These are phyloP conservation scores for Hevea brasiliensis DNA, from an alignment of 345 rosid genomes.

Conservation along the genomic window DNA sequence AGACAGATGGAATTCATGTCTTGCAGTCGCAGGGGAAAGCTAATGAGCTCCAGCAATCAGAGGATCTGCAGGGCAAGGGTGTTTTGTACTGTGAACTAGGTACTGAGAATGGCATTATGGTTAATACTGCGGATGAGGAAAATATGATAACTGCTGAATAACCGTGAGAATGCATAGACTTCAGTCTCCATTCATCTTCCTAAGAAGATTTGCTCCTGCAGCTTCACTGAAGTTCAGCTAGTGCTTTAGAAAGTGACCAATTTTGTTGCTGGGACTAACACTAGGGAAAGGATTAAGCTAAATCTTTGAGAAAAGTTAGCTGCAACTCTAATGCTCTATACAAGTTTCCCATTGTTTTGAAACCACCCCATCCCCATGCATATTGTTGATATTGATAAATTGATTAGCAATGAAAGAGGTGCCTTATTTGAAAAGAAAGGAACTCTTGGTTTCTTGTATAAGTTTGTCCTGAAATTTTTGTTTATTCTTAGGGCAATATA, in stretches of 20 bases:
- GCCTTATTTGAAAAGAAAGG: neutral
- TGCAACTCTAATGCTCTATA: neutral
- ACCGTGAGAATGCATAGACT: neutral
- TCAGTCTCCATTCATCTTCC: neutral
- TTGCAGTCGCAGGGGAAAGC: slow-evolving; percentile 20
- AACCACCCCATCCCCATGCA: slow-evolving; percentile 9
- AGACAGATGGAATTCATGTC: slow-evolving; percentile 12
- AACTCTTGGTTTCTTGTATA: too few relatives aligned
- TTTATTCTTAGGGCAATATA: too few relatives aligned
- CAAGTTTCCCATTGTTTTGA: neutral
- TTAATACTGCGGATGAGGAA: slow-evolving; percentile 25
- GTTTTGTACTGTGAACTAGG: slow-evolving; percentile 40
- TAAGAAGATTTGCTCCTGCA: neutral
- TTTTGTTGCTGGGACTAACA: slow-evolving; percentile 9
- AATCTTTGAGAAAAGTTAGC: neutral
- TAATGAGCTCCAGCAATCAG: slow-evolving; percentile 26
- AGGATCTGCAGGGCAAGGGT: slow-evolving; percentile 36
- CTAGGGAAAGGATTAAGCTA: neutral
- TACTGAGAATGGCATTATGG: slow-evolving; percentile 38
- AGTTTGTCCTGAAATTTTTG: too few relatives aligned
- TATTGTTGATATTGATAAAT: slow-evolving; percentile 1
- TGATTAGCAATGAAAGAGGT: neutral
- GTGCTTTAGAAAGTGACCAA: neutral
- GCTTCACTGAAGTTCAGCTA: neutral
- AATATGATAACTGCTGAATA: slow-evolving; percentile 10